Evolutionary conservation across 768 basidiomycete species (phyloP), one percentile per base, ranked within the genome.

Genomic region (Boletus pseudopeckii): DNA sequence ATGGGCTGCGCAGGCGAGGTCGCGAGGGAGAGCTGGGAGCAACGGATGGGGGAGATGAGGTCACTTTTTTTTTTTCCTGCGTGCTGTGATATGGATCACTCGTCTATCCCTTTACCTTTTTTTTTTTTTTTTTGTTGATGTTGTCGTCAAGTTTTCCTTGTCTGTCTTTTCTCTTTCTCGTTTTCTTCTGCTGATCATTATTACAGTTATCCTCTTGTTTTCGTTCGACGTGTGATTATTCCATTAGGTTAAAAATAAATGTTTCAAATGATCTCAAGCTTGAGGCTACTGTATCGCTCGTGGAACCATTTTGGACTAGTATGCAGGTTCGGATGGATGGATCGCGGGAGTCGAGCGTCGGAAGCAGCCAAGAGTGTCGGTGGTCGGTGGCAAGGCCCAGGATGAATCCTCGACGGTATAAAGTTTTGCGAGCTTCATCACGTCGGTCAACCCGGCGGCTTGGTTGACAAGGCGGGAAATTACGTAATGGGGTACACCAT

Each of bases 11-110:
- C 61, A 64, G 18, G 50, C 68, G 15, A 57, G 69, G 42, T 38
- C 69, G 32, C 61, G 73, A 41, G 68, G 72, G 6, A 58, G 73
- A 48, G 69, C 71, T 1, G 70, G 67, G 34, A 74, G 74, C 32
- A 66, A 64, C 57, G 72, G 74, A 34, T 69, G 72, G 70, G 71
- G 70, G 28, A 61, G 71, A 57, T 71, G 52, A 61, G 0, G 30
- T 9, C 8, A 2, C 0, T 26, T 43, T 18, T 43, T 17, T 22
- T 18, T 59, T 56, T 54, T 58, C 39, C 37, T 40, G 13, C 44
- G 36, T 61, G 50, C 55, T 55, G 50, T 52, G 60, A 54, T 53
- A 45, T 33, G 39, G 22, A 53, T 52, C 43, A 40, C 44, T 14
- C 24, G 48, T 50, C 51, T 34, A 37, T 55, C 47, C 42, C n/a